phyloP scores from a whole-genome alignment of 129 eudicot genomes.

The Artemisia argyi region DNA sequence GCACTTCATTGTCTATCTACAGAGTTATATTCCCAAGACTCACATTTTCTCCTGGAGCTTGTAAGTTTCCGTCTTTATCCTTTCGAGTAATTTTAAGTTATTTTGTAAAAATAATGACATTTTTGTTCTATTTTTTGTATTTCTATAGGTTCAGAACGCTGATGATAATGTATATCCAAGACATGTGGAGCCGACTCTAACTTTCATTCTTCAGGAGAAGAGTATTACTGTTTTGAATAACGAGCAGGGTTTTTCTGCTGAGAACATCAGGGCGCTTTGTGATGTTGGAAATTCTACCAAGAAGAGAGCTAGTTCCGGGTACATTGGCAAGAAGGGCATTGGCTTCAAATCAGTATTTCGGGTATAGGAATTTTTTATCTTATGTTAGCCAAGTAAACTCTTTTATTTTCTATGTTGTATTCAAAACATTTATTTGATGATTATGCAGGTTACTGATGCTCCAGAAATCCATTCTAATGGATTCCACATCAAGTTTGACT shows the following conservation, averaged over 20 bases:
- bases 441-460: conserved; percentile 87
- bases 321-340: conserved; percentile 97
- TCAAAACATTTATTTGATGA: conserved; percentile 11
- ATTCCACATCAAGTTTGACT: conserved; percentile 91
- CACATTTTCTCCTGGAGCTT: conserved; percentile 94
- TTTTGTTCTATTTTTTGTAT: not conserved
- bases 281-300: conserved; percentile 97
- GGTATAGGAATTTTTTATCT: conserved; percentile 43
- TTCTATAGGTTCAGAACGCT: conserved; percentile 81
- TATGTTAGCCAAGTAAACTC: not conserved
- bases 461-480: conserved; percentile 98
- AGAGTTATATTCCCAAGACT: conserved; percentile 92
- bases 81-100: not conserved
- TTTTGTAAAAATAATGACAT: not conserved
- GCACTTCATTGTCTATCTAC: conserved; percentile 97
- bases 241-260: conserved; percentile 72
- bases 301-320: conserved; percentile 73
- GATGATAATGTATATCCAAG: conserved; percentile 80
- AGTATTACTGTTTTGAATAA: conserved; percentile 73
- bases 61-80: conserved; percentile 34
- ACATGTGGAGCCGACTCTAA: conserved; percentile 73
- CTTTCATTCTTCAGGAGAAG: conserved; percentile 64
- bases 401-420: not conserved
- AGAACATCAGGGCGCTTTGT: conserved; percentile 90
- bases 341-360: conserved; percentile 98